phyloP scores from a whole-genome alignment of 2,329 filamentous ascomycete genomes.

The Sclerotinia trifoliorum region DNA sequence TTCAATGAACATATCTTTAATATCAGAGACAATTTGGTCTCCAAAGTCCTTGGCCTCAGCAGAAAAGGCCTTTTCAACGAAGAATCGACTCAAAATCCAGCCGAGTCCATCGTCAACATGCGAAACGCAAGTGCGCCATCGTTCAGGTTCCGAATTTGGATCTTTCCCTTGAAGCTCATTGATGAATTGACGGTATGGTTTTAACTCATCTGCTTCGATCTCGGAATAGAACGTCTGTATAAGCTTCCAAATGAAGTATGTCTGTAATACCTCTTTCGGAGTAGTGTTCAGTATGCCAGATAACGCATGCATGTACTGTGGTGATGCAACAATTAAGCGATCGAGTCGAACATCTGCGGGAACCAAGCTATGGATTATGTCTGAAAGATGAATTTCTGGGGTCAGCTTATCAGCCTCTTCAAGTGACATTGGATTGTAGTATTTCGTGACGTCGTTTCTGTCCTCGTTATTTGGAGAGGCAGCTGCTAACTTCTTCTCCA shows the following conservation, averaged over 20 bases:
- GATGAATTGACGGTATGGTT: conserved; percentile 58
- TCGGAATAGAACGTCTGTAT: conserved; percentile 52
- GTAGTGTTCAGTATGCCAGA: conserved; percentile 55
- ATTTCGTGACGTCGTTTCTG: conserved; percentile 62
- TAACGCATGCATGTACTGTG: conserved; percentile 59
- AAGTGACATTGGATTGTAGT: conserved; percentile 63
- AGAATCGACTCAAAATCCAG: conserved; percentile 71
- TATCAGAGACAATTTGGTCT: conserved; percentile 67
- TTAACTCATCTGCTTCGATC: conserved; percentile 59
- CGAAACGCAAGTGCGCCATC: conserved; percentile 64
- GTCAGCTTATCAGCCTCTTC: conserved; percentile 54
- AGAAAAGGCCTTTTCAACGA: conserved; percentile 66
- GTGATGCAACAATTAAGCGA: conserved; percentile 58
- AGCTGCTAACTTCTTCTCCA: conserved; percentile 61
- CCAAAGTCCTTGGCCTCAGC: conserved; percentile 64
- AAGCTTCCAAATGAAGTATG: conserved; percentile 65
- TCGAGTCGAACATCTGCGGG: conserved; percentile 51
- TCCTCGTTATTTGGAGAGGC: conserved; percentile 58
- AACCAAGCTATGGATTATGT: conserved; percentile 52
- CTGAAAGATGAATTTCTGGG: conserved; percentile 55
- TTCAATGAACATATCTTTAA: conserved; percentile 64
- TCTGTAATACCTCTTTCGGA: conserved; percentile 54
- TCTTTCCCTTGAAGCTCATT: conserved; percentile 63
- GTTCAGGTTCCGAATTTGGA: conserved; percentile 59
- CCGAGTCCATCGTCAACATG: conserved; percentile 58